These are phyloP conservation scores for Nemania bipapillata DNA, from an alignment of 2,329 filamentous ascomycete genomes.

Conservation along the genomic window DNA sequence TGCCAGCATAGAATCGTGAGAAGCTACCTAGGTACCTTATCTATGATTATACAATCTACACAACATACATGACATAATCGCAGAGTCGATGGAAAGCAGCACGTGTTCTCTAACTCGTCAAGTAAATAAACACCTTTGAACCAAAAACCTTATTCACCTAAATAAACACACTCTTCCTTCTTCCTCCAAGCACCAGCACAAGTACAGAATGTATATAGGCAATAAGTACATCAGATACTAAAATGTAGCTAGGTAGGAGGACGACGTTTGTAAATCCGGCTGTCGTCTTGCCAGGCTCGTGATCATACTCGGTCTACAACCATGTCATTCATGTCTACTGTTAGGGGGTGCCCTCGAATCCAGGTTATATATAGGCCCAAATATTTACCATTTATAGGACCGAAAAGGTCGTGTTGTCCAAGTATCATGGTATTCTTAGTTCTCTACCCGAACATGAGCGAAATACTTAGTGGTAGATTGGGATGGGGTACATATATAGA, in stretches of 20 bases:
- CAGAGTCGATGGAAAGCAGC: not conserved
- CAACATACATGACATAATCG: conserved; percentile 13
- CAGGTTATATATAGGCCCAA: not conserved
- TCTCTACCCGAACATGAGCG: not conserved
- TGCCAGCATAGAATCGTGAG: conserved; percentile 40
- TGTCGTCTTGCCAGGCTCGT: not conserved
- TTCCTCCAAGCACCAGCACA: not conserved
- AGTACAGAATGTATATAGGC: not conserved
- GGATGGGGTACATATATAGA: too few species aligned
- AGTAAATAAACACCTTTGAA: not conserved
- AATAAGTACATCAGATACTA: too few species aligned
- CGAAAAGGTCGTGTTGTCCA: not conserved
- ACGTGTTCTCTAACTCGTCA: not conserved
- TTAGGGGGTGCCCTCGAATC: too few species aligned
- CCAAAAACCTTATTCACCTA: not conserved
- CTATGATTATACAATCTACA: conserved; percentile 32
- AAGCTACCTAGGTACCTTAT: conserved; percentile 35
- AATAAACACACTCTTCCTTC: not conserved
- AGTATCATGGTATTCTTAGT: not conserved
- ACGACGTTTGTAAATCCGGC: not conserved
- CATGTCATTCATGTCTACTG: not conserved
- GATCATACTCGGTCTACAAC: not conserved
- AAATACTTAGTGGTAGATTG: too few species aligned
- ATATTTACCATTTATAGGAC: not conserved
- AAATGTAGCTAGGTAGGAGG: too few species aligned